Conservation (phyloP, 1,284 basidiomycete genomes). For the Kalmanozyma brasiliensis region DNA sequence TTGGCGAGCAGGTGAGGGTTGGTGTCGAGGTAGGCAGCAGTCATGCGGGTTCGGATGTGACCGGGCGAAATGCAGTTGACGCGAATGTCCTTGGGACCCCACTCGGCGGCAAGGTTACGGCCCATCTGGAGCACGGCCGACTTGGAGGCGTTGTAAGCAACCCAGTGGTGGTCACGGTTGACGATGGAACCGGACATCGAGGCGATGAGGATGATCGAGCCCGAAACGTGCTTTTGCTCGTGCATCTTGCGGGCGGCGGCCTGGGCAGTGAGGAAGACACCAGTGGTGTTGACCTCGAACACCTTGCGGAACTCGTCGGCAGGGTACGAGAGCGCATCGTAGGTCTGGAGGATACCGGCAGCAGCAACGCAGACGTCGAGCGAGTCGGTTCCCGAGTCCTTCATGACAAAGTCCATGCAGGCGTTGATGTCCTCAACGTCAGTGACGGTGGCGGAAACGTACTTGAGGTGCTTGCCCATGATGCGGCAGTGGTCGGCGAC, state of each 20-base stretch:
- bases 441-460: conserved; percentile 70
- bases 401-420: conserved; percentile 65
- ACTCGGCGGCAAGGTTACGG: conserved; percentile 84
- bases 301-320: conserved; percentile 79
- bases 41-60: conserved; percentile 74
- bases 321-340: conserved; percentile 78
- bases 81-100: conserved; percentile 75
- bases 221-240: conserved; percentile 75
- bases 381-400: conserved; percentile 69
- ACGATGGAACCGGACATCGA: conserved; percentile 88
- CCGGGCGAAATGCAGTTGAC: conserved; percentile 66
- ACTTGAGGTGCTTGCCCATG: conserved; percentile 75
- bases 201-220: conserved; percentile 83
- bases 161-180: conserved; percentile 78
- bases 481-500: conserved; percentile 69
- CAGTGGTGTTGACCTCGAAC: conserved; percentile 76
- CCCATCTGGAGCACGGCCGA: conserved; percentile 83
- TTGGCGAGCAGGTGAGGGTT: conserved; percentile 77
- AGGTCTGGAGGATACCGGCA: conserved; percentile 77
- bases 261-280: conserved; percentile 81
- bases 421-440: conserved; percentile 71
- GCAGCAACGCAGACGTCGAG: conserved; percentile 81
- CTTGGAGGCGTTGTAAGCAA: conserved; percentile 83
- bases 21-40: conserved; percentile 78
- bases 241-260: conserved; percentile 81